Evolutionary conservation across 164 flowering plant genomes (phyloP), one percentile per base, ranked within the genome.

Genomic region (Paratinospora sagittata): DNA sequence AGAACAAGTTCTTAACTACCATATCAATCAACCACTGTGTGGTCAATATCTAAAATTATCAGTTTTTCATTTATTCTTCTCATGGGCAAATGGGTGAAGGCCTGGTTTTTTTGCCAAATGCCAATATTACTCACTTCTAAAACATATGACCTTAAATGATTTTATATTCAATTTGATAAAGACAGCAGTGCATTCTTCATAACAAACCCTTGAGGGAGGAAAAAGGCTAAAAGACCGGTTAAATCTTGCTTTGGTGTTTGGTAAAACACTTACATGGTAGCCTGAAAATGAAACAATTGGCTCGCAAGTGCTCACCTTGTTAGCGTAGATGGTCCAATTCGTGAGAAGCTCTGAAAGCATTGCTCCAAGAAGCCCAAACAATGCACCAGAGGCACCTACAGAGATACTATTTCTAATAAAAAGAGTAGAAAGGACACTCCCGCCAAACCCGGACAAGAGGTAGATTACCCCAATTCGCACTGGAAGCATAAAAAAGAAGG

Each of bases 341-440:
- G 94, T 89, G 21, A 89, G 37, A 23, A 93, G 86, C 77, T 90
- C 98, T 4, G 97, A 87, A 30, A 93, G 89, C 98, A 89, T 90
- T 39, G 97, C 93, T 68, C 98, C 97, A 61, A 93, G 87, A 71
- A 93, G 92, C 23, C 95, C 98, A 78, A 93, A 93, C 30, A 93
- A 85, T 33, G 97, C 94, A 70, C 98, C 96, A 68, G 98, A 90
- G 27, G 97, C 96, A 39, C 97, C 97, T 43, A 91, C 93, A 33
- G 92, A 86, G 37, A 93, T 88, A 78, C 67, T 81, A 60, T 79
- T 27, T 64, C 76, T 80, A 49, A 87, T 82, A 73, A 90, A 90
- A 19, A 93, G 81, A 6, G 82, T 77, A 8, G 97, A 93, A 9
- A 90, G 80, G 17, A 90, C 67, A 66, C 90, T 89, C 55, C 97